A percentile compares a stretch with the other conserved stretches of the same genome.
phyloP scores from a whole-genome alignment of 768 basidiomycete genomes.

The Amanita brunnescens region DNA sequence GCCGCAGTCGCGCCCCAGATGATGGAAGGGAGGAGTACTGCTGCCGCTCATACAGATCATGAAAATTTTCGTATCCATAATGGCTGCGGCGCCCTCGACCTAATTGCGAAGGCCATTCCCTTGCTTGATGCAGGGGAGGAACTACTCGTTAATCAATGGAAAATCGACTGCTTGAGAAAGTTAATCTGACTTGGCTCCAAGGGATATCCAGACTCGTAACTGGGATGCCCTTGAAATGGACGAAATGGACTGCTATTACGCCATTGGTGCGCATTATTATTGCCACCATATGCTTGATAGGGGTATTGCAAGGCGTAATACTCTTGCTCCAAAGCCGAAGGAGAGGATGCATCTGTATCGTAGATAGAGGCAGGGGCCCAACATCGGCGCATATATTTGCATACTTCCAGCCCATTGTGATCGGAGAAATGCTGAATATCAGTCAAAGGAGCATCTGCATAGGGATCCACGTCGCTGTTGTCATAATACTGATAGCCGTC shows the following conservation, averaged over 20 bases:
- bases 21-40: slow-evolving; percentile 27
- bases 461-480: slow-evolving; percentile 2
- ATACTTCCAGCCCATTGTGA: slow-evolving; percentile 5
- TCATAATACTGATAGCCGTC: neutral
- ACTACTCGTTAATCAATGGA: neutral
- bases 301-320: neutral
- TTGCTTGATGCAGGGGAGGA: neutral
- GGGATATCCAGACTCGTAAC: neutral
- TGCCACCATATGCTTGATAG: neutral
- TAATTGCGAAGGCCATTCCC: neutral
- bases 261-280: neutral
- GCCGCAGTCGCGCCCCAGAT: slow-evolving; percentile 43
- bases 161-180: neutral
- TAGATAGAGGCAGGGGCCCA: neutral
- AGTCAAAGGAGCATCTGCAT: slow-evolving; percentile 14
- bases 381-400: slow-evolving; percentile 11
- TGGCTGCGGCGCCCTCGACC: too few relatives aligned
- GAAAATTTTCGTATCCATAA: too few relatives aligned
- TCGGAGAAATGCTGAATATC: slow-evolving; percentile 8
- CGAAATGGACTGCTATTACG: neutral
- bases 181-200: neutral
- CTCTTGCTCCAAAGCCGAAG: slow-evolving; percentile 24
- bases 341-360: slow-evolving; percentile 21
- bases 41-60: too few relatives aligned
- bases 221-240: neutral